Base-by-base conservation (phyloP, 1,139 yeast genomes). In the Meyerozyma carpophila region DNA sequence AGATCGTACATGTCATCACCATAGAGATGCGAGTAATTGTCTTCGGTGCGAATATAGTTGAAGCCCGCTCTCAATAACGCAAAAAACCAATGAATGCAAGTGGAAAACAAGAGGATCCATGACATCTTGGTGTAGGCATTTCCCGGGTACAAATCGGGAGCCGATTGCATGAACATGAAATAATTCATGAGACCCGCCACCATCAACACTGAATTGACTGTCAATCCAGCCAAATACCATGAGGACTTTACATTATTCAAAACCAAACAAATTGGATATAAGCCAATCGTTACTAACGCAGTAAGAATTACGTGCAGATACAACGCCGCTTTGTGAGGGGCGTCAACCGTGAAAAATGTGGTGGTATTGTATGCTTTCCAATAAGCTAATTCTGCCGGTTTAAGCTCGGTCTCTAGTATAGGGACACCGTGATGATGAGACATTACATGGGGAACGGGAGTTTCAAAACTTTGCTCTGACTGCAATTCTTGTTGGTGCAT, bases 301-400 rank as follows among this genome's bases (percentile, higher is more conserved):
- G 81, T 65, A 14, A 79, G 58, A 2, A 59, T 55, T 8, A 82
- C 66, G 56, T 91, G 98, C 40, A 73, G 56, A 53, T 72, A 68
- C 39, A 91, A 66, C 2, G 82, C 75, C n/a, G 70, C 49, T 47
- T 77, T 75, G 51, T 75, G 75, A 4, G 70, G 62, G 1, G 75
- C 58, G 1, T 75, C 77, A n/a, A 79, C 65, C 10, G 77, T 80
- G 63, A 88, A 79, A 60, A 77, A 90, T 10, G 89, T 84, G 6
- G 94, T 84, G n/a, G 95, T 80, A 56, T 86, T 81, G 63, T 89
- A 90, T 32, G 64, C 61, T 44, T 82, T 83, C 98, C 98, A 90
- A 61, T 75, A 90, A 24, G 74, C 61, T 44, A 80, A 68, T 62
- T 90, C 96, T 44, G 81, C 84, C 0, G 93, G 86, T 32, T 81